Conservation (phyloP, 257 asterid genomes). For the Sherardia arvensis region DNA sequence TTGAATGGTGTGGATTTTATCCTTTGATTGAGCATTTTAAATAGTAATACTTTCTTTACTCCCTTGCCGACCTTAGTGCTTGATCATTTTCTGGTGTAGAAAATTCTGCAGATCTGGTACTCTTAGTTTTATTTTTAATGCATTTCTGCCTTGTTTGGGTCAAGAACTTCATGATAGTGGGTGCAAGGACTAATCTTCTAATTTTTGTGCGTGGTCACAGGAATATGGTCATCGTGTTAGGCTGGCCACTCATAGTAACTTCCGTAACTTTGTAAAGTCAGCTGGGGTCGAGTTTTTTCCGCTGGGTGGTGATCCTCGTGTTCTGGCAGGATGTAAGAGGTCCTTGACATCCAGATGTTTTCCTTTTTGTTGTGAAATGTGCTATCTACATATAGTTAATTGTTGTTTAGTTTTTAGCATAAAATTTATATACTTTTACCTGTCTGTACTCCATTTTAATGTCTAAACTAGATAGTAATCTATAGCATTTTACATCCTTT, state of each 20-base stretch:
- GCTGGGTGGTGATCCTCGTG: constrained; percentile 95
- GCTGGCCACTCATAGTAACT: constrained; percentile 89
- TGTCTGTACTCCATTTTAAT: neutral
- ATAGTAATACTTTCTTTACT: neutral
- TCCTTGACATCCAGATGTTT: constrained; percentile 28
- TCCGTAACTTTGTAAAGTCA: constrained; percentile 73
- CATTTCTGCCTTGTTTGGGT: neutral
- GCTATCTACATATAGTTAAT: neutral
- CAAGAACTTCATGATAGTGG: neutral
- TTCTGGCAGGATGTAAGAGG: constrained; percentile 98
- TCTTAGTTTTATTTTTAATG: neutral
- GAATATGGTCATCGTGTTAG: constrained; percentile 87
- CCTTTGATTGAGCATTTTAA: neutral
- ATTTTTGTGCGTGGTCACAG: constrained; percentile 33
- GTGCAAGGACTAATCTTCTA: constrained; percentile 1
- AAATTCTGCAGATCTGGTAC: neutral
- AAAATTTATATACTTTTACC: neutral
- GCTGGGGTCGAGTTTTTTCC: constrained; percentile 88
- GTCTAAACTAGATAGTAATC: neutral
- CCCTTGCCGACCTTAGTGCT: neutral
- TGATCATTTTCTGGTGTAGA: neutral
- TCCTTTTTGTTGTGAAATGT: neutral
- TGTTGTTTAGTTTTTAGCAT: neutral
- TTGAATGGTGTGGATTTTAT: neutral
- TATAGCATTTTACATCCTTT: neutral